Base-by-base conservation (phyloP, 2,329 filamentous ascomycete species). In the Amauroascus verrucosus region DNA sequence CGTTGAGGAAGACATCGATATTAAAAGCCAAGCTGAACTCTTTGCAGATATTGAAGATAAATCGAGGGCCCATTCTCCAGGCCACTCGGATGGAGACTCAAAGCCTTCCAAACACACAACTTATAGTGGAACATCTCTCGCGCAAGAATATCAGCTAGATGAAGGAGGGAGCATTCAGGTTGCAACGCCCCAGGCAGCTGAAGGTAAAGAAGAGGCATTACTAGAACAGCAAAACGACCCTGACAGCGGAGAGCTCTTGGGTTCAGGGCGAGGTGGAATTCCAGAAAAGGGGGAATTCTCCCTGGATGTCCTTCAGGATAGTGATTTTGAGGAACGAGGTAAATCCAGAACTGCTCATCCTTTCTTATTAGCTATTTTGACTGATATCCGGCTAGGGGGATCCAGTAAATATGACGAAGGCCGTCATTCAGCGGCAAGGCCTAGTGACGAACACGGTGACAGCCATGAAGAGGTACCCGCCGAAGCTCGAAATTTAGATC, bases 11-110 rank as follows among this genome's bases (percentile, higher is more conserved):
- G 16, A 13, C n/a, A 2, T 11, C 24, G n/a, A 41, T 51, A 60
- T 56, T 40, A 55, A 57, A n/a, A 58, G 60, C 51, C 51, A 38
- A 53, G n/a, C 13, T 58, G 40, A 38, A 41, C 32, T 11, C 50
- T 24, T 14, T 53, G 24, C 20, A 30, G 11, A 11, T 7, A 26
- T 18, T 45, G 50, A 52, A 32, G 22, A 11, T 46, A 22, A 53
- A 48, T 24, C 16, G 48, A 24, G 33, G 22, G 18, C 33, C n/a
- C n/a, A 44, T 14, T 14, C 54, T 26, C 51, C 56, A 11, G 50
- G 50, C 28, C 44, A 53, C 6, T 45, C 53, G 16, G 61, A 64
- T 50, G 56, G 53, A 18, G 60, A 57, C 6, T 61, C 64, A 57
- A 58, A 63, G 38, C 59, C 58, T n/a, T 28, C 40, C 11, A 38